A percentile compares a stretch with the other conserved stretches of the same genome.
Evolutionary conservation across 495 filamentous ascomycete species (phyloP).

Genomic region (Aspergillus diversus): DNA sequence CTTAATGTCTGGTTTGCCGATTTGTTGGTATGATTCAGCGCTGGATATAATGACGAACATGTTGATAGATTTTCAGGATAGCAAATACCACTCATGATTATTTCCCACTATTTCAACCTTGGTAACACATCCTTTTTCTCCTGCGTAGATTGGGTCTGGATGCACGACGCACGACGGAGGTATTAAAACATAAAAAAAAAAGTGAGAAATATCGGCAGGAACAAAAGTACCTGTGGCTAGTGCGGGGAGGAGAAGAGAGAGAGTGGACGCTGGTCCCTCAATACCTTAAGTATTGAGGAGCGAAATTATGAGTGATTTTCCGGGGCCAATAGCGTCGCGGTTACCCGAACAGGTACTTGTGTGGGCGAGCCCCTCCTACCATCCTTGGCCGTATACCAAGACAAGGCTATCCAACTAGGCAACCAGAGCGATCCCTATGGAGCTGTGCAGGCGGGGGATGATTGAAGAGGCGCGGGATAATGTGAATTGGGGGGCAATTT

Average conservation of each 20-base stretch:
- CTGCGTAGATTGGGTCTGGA: too few species aligned
- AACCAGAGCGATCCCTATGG: too few species aligned
- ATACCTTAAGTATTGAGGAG: neutral
- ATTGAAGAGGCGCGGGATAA: too few species aligned
- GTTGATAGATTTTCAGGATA: slow-evolving; percentile 11
- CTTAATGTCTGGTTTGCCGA: slow-evolving; percentile 9
- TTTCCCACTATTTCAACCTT: neutral
- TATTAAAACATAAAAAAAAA: too few species aligned
- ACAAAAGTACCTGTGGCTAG: too few species aligned
- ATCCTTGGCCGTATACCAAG: neutral
- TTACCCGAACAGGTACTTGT: neutral
- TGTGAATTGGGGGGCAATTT: too few species aligned
- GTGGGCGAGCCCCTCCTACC: neutral
- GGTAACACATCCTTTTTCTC: too few species aligned
- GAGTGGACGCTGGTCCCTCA: neutral
- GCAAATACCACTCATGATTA: slow-evolving; percentile 11
- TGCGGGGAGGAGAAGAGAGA: neutral
- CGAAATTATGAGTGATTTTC: neutral
- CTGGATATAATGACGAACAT: slow-evolving; percentile 16
- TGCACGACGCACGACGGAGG: too few species aligned
- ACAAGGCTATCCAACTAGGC: neutral
- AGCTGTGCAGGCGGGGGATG: too few species aligned
- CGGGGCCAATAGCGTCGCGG: neutral
- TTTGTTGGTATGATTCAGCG: slow-evolving; percentile 9
- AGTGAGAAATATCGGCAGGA: too few species aligned